phyloP scores from a whole-genome alignment of 495 filamentous ascomycete genomes.

The Talaromyces trachyspermus region DNA sequence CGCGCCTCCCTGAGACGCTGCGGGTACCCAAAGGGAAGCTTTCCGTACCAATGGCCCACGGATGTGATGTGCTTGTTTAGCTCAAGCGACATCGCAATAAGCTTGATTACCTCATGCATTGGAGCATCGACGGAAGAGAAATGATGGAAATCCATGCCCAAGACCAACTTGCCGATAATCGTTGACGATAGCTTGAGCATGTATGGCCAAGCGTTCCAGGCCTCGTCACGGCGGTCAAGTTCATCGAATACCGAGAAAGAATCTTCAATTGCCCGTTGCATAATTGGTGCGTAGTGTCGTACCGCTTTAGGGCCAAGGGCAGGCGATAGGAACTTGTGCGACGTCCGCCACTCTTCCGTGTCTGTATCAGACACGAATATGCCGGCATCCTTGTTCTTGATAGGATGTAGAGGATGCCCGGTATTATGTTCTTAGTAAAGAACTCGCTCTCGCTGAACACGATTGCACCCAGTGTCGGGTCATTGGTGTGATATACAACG shows the following conservation, averaged over 20 bases:
- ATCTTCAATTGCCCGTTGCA: constrained; percentile 39
- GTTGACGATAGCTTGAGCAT: constrained; percentile 53
- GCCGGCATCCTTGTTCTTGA: constrained; percentile 35
- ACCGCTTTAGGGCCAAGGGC: constrained; percentile 49
- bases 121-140: constrained; percentile 37
- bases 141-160: constrained; percentile 46
- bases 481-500: constrained; percentile 42
- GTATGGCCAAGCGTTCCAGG: constrained; percentile 53
- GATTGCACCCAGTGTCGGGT: constrained; percentile 34
- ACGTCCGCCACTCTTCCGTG: constrained; percentile 34
- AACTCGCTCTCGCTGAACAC: constrained; percentile 38
- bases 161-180: constrained; percentile 42
- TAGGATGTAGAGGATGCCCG: constrained; percentile 36
- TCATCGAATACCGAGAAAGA: constrained; percentile 47
- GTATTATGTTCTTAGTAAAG: constrained; percentile 46
- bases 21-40: constrained; percentile 45
- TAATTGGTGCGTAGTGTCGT: constrained; percentile 46
- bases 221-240: constrained; percentile 37
- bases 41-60: constrained; percentile 41
- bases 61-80: constrained; percentile 48
- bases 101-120: constrained; percentile 30
- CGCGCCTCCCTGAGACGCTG: constrained; percentile 22
- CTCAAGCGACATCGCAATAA: constrained; percentile 32
- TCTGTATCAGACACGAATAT: constrained; percentile 49
- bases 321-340: constrained; percentile 51